Percentiles rank a stretch among this genome's conserved stretches.
phyloP scores from a whole-genome alignment of 345 rosid genomes.

The Lenwebbia sp. region DNA sequence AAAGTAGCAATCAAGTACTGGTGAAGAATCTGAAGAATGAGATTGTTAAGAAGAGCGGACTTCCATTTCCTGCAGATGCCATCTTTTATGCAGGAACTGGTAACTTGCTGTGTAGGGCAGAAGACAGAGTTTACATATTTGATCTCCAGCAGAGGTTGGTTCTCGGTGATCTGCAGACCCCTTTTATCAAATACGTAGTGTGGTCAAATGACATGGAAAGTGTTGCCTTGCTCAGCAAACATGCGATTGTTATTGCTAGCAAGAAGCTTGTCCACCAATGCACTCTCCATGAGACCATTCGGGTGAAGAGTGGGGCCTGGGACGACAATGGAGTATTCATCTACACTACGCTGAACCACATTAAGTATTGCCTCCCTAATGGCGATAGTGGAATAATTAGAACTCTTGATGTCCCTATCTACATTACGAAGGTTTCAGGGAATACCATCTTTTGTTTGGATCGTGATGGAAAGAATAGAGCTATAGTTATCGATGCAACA shows the following conservation, averaged over 20 bases:
- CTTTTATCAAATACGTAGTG: slow-evolving; percentile 65
- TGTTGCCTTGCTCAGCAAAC: slow-evolving; percentile 94
- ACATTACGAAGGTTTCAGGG: slow-evolving; percentile 68
- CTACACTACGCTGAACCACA: slow-evolving; percentile 78
- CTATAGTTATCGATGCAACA: slow-evolving; percentile 62
- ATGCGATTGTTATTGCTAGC: slow-evolving; percentile 72
- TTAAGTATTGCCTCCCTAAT: slow-evolving; percentile 91
- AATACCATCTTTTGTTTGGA: slow-evolving; percentile 71
- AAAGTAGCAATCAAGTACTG: slow-evolving; percentile 72
- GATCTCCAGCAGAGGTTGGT: slow-evolving; percentile 88
- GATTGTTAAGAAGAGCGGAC: slow-evolving; percentile 62
- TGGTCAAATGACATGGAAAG: slow-evolving; percentile 96
- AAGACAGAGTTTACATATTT: slow-evolving; percentile 72
- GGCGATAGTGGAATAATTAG: slow-evolving; percentile 81
- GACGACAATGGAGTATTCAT: slow-evolving; percentile 91
- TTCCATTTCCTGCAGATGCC: slow-evolving; percentile 72
- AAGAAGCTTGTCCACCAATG: slow-evolving; percentile 79
- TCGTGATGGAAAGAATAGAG: slow-evolving; percentile 74
- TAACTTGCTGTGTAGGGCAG: slow-evolving; percentile 74
- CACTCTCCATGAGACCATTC: slow-evolving; percentile 87
- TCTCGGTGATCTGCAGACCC: slow-evolving; percentile 77
- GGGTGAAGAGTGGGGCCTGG: slow-evolving; percentile 96
- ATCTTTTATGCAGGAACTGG: slow-evolving; percentile 93
- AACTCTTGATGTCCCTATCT: slow-evolving; percentile 80
- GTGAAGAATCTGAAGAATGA: slow-evolving; percentile 77